Percentiles rank a stretch among this genome's conserved stretches.
phyloP scores from a whole-genome alignment of 257 asterid species.

The Fraxinus anomala region DNA sequence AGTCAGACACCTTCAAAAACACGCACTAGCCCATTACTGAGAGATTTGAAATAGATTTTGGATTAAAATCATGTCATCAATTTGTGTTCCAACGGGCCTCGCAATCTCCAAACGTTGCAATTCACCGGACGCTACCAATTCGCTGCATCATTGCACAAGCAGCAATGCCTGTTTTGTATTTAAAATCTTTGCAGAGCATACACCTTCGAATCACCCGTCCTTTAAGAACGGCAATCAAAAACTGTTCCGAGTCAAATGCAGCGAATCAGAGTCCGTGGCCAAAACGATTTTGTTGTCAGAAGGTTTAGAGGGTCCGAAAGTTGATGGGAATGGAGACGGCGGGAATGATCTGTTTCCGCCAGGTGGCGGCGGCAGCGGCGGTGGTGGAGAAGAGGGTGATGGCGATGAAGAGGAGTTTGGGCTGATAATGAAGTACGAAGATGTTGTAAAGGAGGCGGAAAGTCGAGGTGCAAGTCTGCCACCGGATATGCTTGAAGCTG shows the following conservation, averaged over 20 bases:
- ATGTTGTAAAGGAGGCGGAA: slow-evolving; percentile 65
- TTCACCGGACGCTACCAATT: slow-evolving; percentile 8
- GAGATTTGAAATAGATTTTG: background rate
- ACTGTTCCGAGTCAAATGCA: slow-evolving; percentile 40
- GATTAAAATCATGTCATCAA: slow-evolving; percentile 36
- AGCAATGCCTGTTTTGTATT: slow-evolving; percentile 32
- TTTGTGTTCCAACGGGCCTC: slow-evolving; percentile 30
- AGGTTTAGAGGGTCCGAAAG: slow-evolving; percentile 37
- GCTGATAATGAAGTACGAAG: slow-evolving; percentile 67
- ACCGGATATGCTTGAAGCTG: slow-evolving; percentile 81
- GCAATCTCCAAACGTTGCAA: slow-evolving; percentile 25
- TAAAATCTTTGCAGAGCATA: slow-evolving; percentile 29
- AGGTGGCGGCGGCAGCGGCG: slow-evolving; percentile 53
- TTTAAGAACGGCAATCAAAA: slow-evolving; percentile 19
- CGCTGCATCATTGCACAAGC: slow-evolving; percentile 15
- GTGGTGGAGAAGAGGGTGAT: slow-evolving; percentile 43
- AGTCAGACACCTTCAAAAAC: slow-evolving; percentile 8
- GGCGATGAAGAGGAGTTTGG: slow-evolving; percentile 55
- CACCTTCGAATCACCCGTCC: slow-evolving; percentile 31
- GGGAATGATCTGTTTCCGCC: slow-evolving; percentile 45
- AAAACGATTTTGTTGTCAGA: slow-evolving; percentile 24
- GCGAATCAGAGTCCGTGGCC: slow-evolving; percentile 30
- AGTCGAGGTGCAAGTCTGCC: slow-evolving; percentile 69
- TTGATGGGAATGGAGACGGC: slow-evolving; percentile 45
- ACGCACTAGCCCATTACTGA: background rate